These are phyloP conservation scores for Retiboletus flavoniger DNA, from an alignment of 1,284 basidiomycete genomes.

Conservation along the genomic window DNA sequence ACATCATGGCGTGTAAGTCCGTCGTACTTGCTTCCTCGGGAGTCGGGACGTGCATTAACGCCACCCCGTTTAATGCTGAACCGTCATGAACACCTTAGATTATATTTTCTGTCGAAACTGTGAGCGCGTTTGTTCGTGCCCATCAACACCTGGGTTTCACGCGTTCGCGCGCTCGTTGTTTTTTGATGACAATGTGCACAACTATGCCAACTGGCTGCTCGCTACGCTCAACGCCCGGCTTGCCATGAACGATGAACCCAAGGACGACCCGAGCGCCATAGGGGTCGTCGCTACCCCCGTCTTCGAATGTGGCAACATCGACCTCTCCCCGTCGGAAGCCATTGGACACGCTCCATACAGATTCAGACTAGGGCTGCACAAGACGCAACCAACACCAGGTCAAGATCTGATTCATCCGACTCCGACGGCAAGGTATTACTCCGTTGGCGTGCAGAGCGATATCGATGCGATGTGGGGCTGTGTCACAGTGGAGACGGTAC, in stretches of 20 bases:
- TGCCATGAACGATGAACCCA: background rate
- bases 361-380: background rate
- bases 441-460: background rate
- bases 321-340: background rate
- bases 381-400: too few relatives aligned
- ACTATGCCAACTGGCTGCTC: slow-evolving; percentile 1
- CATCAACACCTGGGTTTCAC: background rate
- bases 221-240: slow-evolving; percentile 3
- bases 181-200: background rate
- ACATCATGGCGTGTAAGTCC: slow-evolving; percentile 9
- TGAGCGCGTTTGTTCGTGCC: background rate
- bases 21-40: background rate
- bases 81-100: background rate
- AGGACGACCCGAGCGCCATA: background rate
- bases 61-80: background rate
- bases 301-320: background rate
- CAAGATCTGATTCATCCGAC: background rate
- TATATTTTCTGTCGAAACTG: slow-evolving; percentile 5
- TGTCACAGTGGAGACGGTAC: background rate
- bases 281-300: background rate
- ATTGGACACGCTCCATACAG: background rate
- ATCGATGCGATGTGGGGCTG: background rate
- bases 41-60: background rate
- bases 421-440: background rate
- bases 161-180: background rate